Conservation (phyloP, 163 green algal genomes). For the Prototheca stagnorum region DNA sequence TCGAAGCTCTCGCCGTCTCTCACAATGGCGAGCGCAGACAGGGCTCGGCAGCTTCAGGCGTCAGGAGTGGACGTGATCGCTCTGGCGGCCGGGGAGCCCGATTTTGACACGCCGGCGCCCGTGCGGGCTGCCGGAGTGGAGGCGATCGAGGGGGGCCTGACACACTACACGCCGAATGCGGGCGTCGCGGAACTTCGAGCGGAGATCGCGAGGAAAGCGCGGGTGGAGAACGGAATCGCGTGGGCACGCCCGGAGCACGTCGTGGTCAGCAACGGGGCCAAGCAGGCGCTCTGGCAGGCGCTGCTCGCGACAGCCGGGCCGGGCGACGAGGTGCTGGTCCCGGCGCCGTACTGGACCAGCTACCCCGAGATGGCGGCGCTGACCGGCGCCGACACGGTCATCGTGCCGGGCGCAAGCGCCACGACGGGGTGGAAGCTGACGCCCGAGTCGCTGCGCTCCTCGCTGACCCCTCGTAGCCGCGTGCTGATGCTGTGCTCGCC, state of each 20-base stretch:
- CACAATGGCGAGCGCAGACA: constrained; percentile 86
- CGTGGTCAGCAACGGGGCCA: constrained; percentile 88
- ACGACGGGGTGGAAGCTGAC: constrained; percentile 57
- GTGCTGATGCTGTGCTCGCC: constrained; percentile 94
- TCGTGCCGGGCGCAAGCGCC: constrained; percentile 47
- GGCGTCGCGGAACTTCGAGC: constrained; percentile 63
- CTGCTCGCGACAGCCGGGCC: constrained; percentile 61
- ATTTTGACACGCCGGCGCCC: constrained; percentile 80
- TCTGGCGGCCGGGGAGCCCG: constrained; percentile 84
- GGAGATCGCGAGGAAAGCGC: constrained; percentile 57
- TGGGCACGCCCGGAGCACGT: constrained; percentile 58
- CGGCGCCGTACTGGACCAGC: constrained; percentile 89
- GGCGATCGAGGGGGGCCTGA: constrained; percentile 53
- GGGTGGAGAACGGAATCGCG: constrained; percentile 64
- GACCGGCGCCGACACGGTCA: constrained; percentile 55
- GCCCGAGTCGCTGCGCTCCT: constrained; percentile 45
- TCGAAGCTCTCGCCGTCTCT: constrained; percentile 66
- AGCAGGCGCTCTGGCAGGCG: constrained; percentile 87
- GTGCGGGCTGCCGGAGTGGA: constrained; percentile 62
- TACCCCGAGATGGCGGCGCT: constrained; percentile 94
- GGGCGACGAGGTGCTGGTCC: constrained; percentile 86
- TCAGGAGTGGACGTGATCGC: constrained; percentile 74
- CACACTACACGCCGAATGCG: constrained; percentile 86
- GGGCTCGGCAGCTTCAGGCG: constrained; percentile 65
- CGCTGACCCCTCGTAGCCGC: constrained; percentile 57